These are phyloP conservation scores for Coniella vitis DNA, from an alignment of 2,329 filamentous ascomycete species.

Conservation along the genomic window DNA sequence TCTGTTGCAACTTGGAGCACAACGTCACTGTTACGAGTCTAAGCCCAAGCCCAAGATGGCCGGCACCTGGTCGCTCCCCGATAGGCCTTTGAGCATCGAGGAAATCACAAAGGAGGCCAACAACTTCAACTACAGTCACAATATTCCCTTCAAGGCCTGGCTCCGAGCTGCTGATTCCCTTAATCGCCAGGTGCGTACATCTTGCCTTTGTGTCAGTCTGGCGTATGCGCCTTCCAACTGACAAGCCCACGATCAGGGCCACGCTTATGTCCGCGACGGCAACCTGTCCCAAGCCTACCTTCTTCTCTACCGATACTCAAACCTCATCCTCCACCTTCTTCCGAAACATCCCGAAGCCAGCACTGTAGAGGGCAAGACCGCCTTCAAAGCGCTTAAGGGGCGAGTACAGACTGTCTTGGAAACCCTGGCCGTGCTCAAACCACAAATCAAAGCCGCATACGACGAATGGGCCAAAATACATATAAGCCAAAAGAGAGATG, in stretches of 20 bases:
- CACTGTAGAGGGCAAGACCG: constrained; percentile 55
- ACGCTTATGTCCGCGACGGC: constrained; percentile 77
- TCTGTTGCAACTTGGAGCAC: not conserved
- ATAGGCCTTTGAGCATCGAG: constrained; percentile 62
- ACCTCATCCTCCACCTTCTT: constrained; percentile 72
- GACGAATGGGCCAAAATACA: constrained; percentile 58
- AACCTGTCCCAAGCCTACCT: constrained; percentile 86
- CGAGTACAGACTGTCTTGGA: constrained; percentile 53
- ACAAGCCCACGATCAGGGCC: constrained; percentile 47
- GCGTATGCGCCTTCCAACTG: not conserved
- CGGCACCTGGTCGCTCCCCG: constrained; percentile 26
- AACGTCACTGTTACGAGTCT: not conserved
- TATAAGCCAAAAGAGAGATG: constrained; percentile 24
- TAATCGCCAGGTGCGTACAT: constrained; percentile 64
- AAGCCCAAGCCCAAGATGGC: constrained; percentile 24
- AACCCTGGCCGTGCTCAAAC: constrained; percentile 72
- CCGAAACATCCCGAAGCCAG: constrained; percentile 69
- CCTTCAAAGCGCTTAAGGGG: constrained; percentile 47
- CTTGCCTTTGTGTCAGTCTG: too few relatives aligned
- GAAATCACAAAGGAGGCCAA: constrained; percentile 71
- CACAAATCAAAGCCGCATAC: constrained; percentile 65
- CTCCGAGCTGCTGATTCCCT: constrained; percentile 72
- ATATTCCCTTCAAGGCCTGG: constrained; percentile 75
- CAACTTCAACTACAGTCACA: constrained; percentile 73
- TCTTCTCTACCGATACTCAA: constrained; percentile 81